Base-by-base conservation (phyloP, 805 yeast genomes). In the Millerago galiae region DNA sequence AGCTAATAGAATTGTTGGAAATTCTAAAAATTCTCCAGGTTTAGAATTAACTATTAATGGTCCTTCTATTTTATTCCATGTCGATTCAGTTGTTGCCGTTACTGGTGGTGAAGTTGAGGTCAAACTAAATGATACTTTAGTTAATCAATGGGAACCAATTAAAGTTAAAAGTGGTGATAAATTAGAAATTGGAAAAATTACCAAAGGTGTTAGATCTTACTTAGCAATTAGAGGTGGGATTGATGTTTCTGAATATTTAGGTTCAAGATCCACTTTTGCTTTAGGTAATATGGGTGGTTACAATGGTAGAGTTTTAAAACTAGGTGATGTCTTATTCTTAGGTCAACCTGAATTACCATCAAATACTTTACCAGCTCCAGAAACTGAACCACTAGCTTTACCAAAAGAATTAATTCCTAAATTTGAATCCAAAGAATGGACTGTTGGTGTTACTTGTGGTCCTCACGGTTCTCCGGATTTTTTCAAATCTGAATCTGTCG, bases 391-490 rank as follows among this genome's bases (percentile, higher is more conserved):
- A 37, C 48, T 58, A 11, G 52, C 74, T 2, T 70, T 79, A 45
- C 87, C 95, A 16, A 51, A 57, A 33, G 56, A 75, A 9, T 50
- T 77, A 43, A 63, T 66, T 26, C 49, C 56, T 11, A 49, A 57
- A 9, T 41, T 65, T 13, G 51, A 45, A 11, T 37, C 48, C 13
- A 65, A 64, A 43, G 60, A 60, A 35, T 91, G 98, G 98, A 67
- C 68, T 36, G 90, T 91, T 49, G 96, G 90, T 55, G 96, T 90
- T 37, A 88, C 96, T 10, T 82, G 95, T 62, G 99, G 99, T 42
- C 99, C 99, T 21, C 98, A 91, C 63, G 98, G 98, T 1, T 79
- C 96, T 5, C 98, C 98, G 15, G 99, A 91, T 62, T 88, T 90
- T 65, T 93, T 93, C 72, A 75, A 76, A 42, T 62, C 72, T 10